Evolutionary conservation across 306 rosid genomes (phyloP), one percentile per base, ranked within the genome.

Genomic region (Dalbergia cultrata): DNA sequence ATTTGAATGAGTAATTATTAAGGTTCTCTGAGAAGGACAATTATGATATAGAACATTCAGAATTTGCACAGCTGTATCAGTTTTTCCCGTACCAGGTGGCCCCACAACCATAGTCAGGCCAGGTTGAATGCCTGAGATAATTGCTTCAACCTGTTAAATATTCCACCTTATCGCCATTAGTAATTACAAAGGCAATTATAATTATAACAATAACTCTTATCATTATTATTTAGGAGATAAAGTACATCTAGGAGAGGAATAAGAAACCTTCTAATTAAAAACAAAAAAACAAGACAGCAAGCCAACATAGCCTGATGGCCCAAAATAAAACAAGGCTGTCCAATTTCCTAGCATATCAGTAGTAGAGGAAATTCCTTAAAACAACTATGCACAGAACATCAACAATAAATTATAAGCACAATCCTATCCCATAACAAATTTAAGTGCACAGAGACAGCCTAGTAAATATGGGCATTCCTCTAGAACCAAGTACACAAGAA

Each of bases 51-150:
- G 97, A 77, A 95, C 99, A 74, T 95, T 93, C 79, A 95, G 85
- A 86, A 95, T 88, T 87, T 95, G 99, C 67, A 95, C 99, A 39
- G 99, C 99, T 33, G 99, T 95, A 90, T 95, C 97, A 72, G 98
- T 95, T 88, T 95, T 95, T 88, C 99, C 99, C 0, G 98, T 95
- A 87, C 99, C 99, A 88, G 99, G 99, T 64, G 99, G 99, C 83
- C 99, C 99, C 61, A 95, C 99, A 81, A 92, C 97, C 99, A 93
- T 95, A 59, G 99, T 93, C 67, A 95, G 85, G 50, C 99, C 99
- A 65, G 99, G 98, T 88, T 95, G 99, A 82, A 93, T 83, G 59
- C 99, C 99, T 17, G 98, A 95, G 58, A 92, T 88, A 80, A 95
- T 93, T 62, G 99, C 98, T 74, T 90, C 97, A 80, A 90, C 85